These are phyloP conservation scores for Pseudevernia furfuracea DNA, from an alignment of 495 filamentous ascomycete genomes.

Conservation along the genomic window DNA sequence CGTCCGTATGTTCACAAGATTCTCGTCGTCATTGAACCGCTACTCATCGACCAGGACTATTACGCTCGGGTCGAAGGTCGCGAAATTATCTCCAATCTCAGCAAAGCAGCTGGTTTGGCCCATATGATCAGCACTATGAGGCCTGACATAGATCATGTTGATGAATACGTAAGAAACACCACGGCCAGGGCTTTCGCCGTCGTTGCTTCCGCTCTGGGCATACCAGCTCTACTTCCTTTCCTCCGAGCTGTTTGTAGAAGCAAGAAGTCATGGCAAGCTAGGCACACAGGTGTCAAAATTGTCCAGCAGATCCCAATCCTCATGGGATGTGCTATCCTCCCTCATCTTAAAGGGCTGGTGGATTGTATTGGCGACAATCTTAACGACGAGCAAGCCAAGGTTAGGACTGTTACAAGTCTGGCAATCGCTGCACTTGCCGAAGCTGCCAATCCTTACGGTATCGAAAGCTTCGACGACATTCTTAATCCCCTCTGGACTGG, in stretches of 20 bases:
- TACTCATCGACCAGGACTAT: conserved; percentile 98
- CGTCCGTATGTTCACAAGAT: conserved; percentile 98
- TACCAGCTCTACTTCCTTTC: conserved; percentile 91
- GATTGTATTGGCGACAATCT: conserved; percentile 94
- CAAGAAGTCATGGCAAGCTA: conserved; percentile 98
- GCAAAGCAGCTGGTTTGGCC: conserved; percentile 92
- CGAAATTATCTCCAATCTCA: conserved; percentile 96
- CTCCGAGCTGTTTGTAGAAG: conserved; percentile 89
- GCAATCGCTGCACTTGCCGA: conserved; percentile 95
- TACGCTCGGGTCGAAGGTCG: conserved; percentile 97
- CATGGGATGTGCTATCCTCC: conserved; percentile 96
- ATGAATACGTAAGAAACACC: conserved; percentile 99
- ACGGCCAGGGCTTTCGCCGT: conserved; percentile 97
- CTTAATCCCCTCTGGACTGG: conserved; percentile 96
- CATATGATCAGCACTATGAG: conserved; percentile 99
- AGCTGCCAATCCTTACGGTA: conserved; percentile 96
- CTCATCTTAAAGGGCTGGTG: conserved; percentile 90
- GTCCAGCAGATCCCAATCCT: conserved; percentile 99
- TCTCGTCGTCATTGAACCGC: conserved; percentile 94
- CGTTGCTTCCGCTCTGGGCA: conserved; percentile 92
- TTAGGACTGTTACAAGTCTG: conserved; percentile 89
- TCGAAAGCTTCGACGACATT: conserved; percentile 97
- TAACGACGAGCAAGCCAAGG: conserved; percentile 96
- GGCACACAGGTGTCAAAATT: conserved; percentile 99
- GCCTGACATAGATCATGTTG: conserved; percentile 96